Percentiles rank a stretch among this genome's conserved stretches.
phyloP scores from a whole-genome alignment of 1,284 basidiomycete genomes.

The Athelia sp. region DNA sequence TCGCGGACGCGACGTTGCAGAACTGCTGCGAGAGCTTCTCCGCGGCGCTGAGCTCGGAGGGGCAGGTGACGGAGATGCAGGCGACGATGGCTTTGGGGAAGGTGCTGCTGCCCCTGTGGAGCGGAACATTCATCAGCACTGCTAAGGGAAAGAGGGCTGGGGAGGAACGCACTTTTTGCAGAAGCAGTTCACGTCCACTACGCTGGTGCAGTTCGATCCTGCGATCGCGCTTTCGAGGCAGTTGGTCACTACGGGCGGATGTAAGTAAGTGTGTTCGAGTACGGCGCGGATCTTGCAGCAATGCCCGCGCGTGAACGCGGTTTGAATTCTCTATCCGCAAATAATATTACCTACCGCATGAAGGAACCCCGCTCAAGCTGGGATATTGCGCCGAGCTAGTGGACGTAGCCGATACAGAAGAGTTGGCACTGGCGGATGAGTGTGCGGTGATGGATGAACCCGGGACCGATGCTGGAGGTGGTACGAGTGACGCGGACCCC shows the following conservation, averaged over 20 bases:
- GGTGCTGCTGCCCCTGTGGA: background rate
- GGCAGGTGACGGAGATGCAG: constrained; percentile 20
- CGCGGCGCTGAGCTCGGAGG: constrained; percentile 17
- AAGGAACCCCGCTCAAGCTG: constrained; percentile 21
- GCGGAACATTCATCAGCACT: no score
- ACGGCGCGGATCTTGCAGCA: no score
- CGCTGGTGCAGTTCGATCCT: constrained; percentile 18
- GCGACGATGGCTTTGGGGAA: constrained; percentile 9
- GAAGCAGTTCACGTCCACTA: constrained; percentile 25
- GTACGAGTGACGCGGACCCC: no score
- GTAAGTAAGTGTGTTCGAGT: background rate
- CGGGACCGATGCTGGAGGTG: no score
- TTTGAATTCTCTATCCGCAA: background rate
- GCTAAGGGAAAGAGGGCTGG: background rate
- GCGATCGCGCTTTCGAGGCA: constrained; percentile 20
- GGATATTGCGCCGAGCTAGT: constrained; percentile 21
- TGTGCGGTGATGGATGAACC: background rate
- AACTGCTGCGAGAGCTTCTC: constrained; percentile 23
- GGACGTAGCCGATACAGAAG: constrained; percentile 5
- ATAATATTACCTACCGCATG: constrained; percentile 19
- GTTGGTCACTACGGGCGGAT: constrained; percentile 14
- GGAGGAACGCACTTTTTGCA: constrained; percentile 15
- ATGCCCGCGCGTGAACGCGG: no score
- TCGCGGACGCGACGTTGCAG: constrained; percentile 22
- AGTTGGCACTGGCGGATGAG: no score